Base-by-base conservation (phyloP, 1,139 yeast species). In the Candida labiduridarum region DNA sequence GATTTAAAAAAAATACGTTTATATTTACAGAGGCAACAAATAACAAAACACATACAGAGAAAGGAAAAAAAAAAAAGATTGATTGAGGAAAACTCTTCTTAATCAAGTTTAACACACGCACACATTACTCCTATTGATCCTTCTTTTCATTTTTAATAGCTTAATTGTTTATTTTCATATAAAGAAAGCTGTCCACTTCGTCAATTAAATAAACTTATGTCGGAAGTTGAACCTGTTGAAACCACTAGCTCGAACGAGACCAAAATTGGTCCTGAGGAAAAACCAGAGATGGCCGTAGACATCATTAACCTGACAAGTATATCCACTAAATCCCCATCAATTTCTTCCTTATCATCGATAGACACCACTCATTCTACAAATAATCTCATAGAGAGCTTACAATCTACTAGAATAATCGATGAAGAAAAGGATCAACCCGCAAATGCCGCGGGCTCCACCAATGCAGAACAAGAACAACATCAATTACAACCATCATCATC, bases 291-390 rank as follows among this genome's bases (percentile, higher is more conserved):
- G 41, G 29, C 14, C 3, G 41, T 19, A n/a, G 41, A 38, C 8
- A 29, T 19, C 18, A 38, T 38, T n/a, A 38, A 38, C n/a, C 41
- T 19, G 41, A 38, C 40, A 22, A 34, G 25, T 12, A 34, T 43
- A 25, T 43, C 43, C 4, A 12, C 41, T 1, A 34, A 47, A 14
- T 53, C 56, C 8, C 48, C 51, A 16, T 59, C 62, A 0, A 54
- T 54, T 41, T 59, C 71, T n/a, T 67, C 73, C 4, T 50, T 68
- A 25, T 66, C 72, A 10, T 68, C 73, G 5, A 55, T 62, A 8
- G 63, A 63, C 29, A 65, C 68, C 48, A 61, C 60, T 50, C 58
- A 57, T 36, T 71, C 76, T 25, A 72, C 77, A 8, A 67, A 66
- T 18, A 58, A 66, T 35, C 62, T 72, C 50, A 69, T 72, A 38